Conservation (phyloP, 345 rosid species). For the Sisymbrium irio region DNA sequence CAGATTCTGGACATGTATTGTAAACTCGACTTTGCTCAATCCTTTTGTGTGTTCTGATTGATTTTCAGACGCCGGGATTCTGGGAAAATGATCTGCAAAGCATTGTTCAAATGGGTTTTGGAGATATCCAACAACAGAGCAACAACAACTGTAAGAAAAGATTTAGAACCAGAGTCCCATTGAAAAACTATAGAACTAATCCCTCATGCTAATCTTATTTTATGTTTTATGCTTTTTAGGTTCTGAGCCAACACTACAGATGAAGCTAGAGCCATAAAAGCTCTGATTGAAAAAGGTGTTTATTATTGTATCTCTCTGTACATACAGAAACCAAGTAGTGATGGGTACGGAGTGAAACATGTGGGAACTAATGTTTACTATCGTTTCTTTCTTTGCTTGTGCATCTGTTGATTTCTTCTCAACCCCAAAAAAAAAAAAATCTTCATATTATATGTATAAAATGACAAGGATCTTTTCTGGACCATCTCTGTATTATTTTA, state of each 20-base stretch:
- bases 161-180: background rate
- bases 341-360: slow-evolving; percentile 34
- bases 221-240: slow-evolving; percentile 25
- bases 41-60: background rate
- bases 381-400: slow-evolving; percentile 36
- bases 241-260: slow-evolving; percentile 41
- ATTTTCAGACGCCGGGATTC: slow-evolving; percentile 46
- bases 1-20: background rate
- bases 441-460: slow-evolving; percentile 20
- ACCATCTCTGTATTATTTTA: slow-evolving; percentile 26
- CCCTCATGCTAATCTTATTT: slow-evolving; percentile 1
- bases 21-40: background rate
- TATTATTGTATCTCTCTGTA: slow-evolving; percentile 23
- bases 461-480: slow-evolving; percentile 15
- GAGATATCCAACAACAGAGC: slow-evolving; percentile 48
- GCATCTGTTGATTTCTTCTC: slow-evolving; percentile 33
- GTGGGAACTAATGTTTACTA: slow-evolving; percentile 15
- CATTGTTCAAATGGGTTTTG: slow-evolving; percentile 84
- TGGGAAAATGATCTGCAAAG: slow-evolving; percentile 83
- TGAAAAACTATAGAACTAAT: background rate
- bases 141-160: slow-evolving; percentile 46
- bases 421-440: background rate
- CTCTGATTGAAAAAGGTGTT: slow-evolving; percentile 5
- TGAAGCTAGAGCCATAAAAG: slow-evolving; percentile 36
- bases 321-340: slow-evolving; percentile 38